Conservation (phyloP, 2,329 filamentous ascomycete species). For the Fusarium nisikadoi region DNA sequence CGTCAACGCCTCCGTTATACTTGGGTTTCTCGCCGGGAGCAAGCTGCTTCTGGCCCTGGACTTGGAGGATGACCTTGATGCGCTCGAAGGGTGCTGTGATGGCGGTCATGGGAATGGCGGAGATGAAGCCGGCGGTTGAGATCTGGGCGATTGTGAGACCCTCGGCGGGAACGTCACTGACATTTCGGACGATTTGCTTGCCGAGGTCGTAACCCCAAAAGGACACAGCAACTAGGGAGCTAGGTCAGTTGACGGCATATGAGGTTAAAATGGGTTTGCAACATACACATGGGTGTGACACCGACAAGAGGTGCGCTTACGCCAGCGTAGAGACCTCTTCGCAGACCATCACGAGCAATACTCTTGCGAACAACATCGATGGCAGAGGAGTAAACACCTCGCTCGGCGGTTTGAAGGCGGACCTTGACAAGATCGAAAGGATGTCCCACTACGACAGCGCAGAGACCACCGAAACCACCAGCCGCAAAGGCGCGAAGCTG, state of each 20-base stretch:
- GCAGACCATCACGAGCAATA: slow-evolving; percentile 84
- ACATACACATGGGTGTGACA: slow-evolving; percentile 98
- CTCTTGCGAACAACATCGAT: slow-evolving; percentile 93
- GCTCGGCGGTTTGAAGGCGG: slow-evolving; percentile 93
- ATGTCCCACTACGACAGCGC: slow-evolving; percentile 93
- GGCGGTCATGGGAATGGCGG: slow-evolving; percentile 94
- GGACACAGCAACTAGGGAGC: slow-evolving; percentile 70
- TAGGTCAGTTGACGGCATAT: not conserved
- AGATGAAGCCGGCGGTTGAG: slow-evolving; percentile 95
- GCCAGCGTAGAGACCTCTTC: slow-evolving; percentile 90
- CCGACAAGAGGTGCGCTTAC: slow-evolving; percentile 94
- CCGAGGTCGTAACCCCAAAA: slow-evolving; percentile 95
- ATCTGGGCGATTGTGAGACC: slow-evolving; percentile 88
- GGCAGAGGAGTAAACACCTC: slow-evolving; percentile 88
- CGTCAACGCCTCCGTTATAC: slow-evolving; percentile 87
- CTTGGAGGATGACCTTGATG: slow-evolving; percentile 97
- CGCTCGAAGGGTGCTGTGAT: slow-evolving; percentile 99
- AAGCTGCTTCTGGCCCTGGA: slow-evolving; percentile 92
- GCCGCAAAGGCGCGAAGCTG: slow-evolving; percentile 84
- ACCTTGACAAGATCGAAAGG: slow-evolving; percentile 99
- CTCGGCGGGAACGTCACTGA: slow-evolving; percentile 72
- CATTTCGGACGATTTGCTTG: slow-evolving; percentile 81
- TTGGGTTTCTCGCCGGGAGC: slow-evolving; percentile 91
- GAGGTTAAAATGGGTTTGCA: not conserved
- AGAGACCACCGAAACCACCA: slow-evolving; percentile 92